Percentiles rank a stretch among this genome's conserved stretches.
Conservation (phyloP, 2,329 filamentous ascomycete species). For the Neocatenulostroma microsporum region DNA sequence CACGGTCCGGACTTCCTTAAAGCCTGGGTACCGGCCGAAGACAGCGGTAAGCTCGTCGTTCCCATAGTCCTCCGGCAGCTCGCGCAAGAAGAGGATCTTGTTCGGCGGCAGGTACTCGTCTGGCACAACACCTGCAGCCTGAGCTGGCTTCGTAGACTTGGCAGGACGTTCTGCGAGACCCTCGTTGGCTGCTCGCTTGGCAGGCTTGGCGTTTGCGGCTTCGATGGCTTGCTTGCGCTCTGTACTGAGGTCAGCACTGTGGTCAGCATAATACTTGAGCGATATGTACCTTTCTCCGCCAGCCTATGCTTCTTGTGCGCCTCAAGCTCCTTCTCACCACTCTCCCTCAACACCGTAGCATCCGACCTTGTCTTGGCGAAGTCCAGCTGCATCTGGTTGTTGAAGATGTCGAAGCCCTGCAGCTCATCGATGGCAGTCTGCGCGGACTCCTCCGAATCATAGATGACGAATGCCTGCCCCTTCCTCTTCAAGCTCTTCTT, state of each 20-base stretch:
- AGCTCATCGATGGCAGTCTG: conserved; percentile 75
- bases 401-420: conserved; percentile 87
- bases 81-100: conserved; percentile 91
- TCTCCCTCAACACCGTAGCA: conserved; percentile 68
- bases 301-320: conserved; percentile 73
- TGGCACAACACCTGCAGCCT: conserved; percentile 64
- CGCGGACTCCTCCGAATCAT: conserved; percentile 72
- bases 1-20: conserved; percentile 84
- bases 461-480: conserved; percentile 93
- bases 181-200: conserved; percentile 50
- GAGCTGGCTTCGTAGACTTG: conserved; percentile 62
- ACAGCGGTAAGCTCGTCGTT: conserved; percentile 70
- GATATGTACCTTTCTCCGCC: conserved; percentile 88
- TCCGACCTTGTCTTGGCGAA: conserved; percentile 80
- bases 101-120: conserved; percentile 97
- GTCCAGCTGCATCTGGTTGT: conserved; percentile 78
- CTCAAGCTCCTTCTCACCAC: conserved; percentile 75
- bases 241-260: no score
- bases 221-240: conserved; percentile 76
- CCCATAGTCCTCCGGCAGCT: conserved; percentile 79
- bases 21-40: conserved; percentile 86
- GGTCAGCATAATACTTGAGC: no score
- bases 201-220: conserved; percentile 48
- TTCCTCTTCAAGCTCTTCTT: conserved; percentile 88
- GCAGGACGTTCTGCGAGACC: conserved; percentile 46